These are phyloP conservation scores for Nitzschia sp. DNA, from an alignment of 108 stramenopile species.

Conservation along the genomic window DNA sequence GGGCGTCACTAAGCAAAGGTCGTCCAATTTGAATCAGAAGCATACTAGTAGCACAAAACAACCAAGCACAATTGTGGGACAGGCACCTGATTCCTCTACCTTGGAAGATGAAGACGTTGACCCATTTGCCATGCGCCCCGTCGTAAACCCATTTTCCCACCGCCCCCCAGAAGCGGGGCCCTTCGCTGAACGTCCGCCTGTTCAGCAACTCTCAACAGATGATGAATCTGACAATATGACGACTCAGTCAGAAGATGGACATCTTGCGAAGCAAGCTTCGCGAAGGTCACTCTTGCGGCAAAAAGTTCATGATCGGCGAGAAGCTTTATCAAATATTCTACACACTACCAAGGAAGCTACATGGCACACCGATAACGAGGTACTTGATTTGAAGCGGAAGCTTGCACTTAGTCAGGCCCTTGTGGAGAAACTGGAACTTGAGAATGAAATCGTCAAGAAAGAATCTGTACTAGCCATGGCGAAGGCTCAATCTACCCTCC, in stretches of 20 bases:
- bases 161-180: conserved; percentile 1
- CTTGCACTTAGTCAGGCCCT: conserved; percentile 27
- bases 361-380: conserved; percentile 1
- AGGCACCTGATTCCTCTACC: neutral
- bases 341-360: conserved; percentile 5
- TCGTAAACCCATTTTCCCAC: neutral
- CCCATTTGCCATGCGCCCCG: neutral
- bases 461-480: neutral
- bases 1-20: too few relatives aligned
- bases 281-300: conserved; percentile 6
- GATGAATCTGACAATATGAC: conserved; percentile 16
- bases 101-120: neutral
- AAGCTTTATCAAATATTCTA: conserved; percentile 8
- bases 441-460: conserved; percentile 7
- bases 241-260: conserved; percentile 15
- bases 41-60: too few relatives aligned
- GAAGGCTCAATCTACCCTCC: neutral
- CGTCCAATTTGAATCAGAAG: too few relatives aligned
- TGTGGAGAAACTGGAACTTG: conserved; percentile 18
- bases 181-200: neutral
- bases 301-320: conserved; percentile 19
- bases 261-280: conserved; percentile 7
- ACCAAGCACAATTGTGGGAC: neutral
- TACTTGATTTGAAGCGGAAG: conserved; percentile 20
- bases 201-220: neutral